Conservation (phyloP, 805 yeast species). For the Yamadazyma olivae region DNA sequence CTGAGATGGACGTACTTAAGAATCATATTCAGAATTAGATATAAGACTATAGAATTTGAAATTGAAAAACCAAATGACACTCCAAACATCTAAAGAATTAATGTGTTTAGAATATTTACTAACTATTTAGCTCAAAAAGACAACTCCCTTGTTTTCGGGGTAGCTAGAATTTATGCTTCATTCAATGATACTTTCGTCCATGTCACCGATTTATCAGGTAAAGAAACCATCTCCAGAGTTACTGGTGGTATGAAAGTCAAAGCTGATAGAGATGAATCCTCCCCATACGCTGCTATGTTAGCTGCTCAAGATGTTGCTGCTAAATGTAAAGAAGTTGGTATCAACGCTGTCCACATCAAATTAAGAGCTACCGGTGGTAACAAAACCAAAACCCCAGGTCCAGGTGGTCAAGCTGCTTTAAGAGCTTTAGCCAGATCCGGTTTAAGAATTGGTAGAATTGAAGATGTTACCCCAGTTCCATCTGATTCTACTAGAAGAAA, state of each 20-base stretch:
- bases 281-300: conserved; percentile 99
- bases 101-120: conserved; percentile 12
- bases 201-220: conserved; percentile 98
- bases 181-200: conserved; percentile 99
- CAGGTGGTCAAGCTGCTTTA: conserved; percentile 99
- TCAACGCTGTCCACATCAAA: conserved; percentile 98
- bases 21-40: too few species aligned
- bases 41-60: too few species aligned
- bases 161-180: conserved; percentile 99
- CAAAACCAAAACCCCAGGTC: conserved; percentile 99
- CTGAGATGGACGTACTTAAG: too few species aligned
- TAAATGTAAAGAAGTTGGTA: conserved; percentile 99
- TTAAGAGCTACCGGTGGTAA: conserved; percentile 99
- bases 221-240: conserved; percentile 99
- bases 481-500: conserved; percentile 99
- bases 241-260: conserved; percentile 99
- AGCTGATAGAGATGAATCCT: conserved; percentile 99
- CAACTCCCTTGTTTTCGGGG: conserved; percentile 99
- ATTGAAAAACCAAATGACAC: too few species aligned
- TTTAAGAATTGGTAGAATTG: conserved; percentile 99
- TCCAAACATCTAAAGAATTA: too few species aligned
- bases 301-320: conserved; percentile 99
- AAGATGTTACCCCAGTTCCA: conserved; percentile 99
- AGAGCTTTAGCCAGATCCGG: conserved; percentile 99
- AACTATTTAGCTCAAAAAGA: conserved; percentile 43